These are phyloP conservation scores for Pyracantha coccinea DNA, from an alignment of 331 rosid genomes.

Conservation along the genomic window DNA sequence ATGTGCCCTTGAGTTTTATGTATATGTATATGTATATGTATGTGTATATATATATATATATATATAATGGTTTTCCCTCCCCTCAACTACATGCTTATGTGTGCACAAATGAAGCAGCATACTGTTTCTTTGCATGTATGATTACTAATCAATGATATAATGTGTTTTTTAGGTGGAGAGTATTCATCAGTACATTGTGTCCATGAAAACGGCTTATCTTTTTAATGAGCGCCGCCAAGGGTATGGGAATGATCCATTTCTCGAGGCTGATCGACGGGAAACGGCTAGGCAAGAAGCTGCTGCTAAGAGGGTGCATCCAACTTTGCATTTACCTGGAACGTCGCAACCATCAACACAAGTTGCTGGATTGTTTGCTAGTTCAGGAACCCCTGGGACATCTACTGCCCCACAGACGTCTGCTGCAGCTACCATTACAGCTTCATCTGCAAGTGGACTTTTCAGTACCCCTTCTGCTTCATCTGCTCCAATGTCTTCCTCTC, in stretches of 20 bases:
- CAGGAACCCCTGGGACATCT: slow-evolving; percentile 51
- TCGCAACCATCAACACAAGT: slow-evolving; percentile 82
- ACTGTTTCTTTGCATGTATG: slow-evolving; percentile 1
- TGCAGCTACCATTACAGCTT: slow-evolving; percentile 41
- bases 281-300: slow-evolving; percentile 95
- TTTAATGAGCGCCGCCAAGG: slow-evolving; percentile 79
- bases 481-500: slow-evolving; percentile 45
- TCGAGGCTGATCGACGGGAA: slow-evolving; percentile 97
- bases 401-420: slow-evolving; percentile 44
- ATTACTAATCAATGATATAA: background rate
- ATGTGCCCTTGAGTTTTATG: background rate
- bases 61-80: no score
- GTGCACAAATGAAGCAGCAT: background rate
- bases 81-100: no score
- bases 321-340: slow-evolving; percentile 70
- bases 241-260: slow-evolving; percentile 79
- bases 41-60: no score
- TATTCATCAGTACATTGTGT: slow-evolving; percentile 86
- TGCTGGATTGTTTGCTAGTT: slow-evolving; percentile 67
- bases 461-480: slow-evolving; percentile 72
- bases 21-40: no score
- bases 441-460: slow-evolving; percentile 76
- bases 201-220: slow-evolving; percentile 85
- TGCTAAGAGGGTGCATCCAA: slow-evolving; percentile 86
- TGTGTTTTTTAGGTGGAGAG: slow-evolving; percentile 68